phyloP scores from a whole-genome alignment of 176 grass and related monocot species.

The Tuctoria greenei region DNA sequence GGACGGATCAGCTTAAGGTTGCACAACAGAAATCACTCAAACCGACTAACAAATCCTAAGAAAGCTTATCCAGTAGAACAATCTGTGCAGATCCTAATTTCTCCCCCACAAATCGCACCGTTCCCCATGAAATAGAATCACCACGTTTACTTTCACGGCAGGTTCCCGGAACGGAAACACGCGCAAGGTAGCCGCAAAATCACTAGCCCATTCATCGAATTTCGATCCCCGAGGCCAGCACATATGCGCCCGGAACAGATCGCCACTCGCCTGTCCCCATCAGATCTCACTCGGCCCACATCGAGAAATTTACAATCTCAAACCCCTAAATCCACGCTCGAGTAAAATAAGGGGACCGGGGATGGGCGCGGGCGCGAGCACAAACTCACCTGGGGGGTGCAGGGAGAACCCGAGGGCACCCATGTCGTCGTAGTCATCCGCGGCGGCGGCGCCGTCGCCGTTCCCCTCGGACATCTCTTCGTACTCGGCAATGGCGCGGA shows the following conservation, averaged over 20 bases:
- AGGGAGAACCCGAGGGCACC: constrained; percentile 56
- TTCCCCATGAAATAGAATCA: no score
- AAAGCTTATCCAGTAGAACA: neutral
- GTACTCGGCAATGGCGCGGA: constrained; percentile 59
- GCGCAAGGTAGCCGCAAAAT: no score
- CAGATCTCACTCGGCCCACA: neutral
- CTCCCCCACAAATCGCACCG: no score
- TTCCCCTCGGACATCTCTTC: constrained; percentile 61
- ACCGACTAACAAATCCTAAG: neutral
- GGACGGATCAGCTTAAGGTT: neutral
- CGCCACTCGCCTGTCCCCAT: no score
- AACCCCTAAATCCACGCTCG: neutral
- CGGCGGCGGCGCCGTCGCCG: constrained; percentile 24
- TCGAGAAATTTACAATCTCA: neutral
- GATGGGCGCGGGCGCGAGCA: no score
- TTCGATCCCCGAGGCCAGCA: no score
- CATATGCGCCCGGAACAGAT: neutral
- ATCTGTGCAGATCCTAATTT: neutral
- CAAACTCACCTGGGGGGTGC: constrained; percentile 43
- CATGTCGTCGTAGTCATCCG: constrained; percentile 42
- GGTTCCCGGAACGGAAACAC: no score
- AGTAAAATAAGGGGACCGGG: neutral
- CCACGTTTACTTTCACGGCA: no score
- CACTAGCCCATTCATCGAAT: no score
- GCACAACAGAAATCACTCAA: neutral